Conservation (phyloP, 2,329 filamentous ascomycete species). For the Penicillium sp. region DNA sequence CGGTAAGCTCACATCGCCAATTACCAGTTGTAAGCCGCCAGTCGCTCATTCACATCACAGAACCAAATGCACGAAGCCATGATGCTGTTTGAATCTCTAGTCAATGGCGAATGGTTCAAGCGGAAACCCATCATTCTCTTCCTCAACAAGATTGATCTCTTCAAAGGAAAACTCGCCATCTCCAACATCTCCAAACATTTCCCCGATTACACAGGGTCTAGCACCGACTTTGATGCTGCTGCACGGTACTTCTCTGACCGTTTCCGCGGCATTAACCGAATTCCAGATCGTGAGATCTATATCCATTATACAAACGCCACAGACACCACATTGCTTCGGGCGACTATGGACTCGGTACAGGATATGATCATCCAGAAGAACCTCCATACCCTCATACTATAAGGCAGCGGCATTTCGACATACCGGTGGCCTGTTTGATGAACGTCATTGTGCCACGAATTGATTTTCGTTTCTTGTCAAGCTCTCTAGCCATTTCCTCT, state of each 20-base stretch:
- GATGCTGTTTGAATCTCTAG: conserved; percentile 83
- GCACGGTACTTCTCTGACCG: conserved; percentile 81
- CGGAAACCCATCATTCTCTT: conserved; percentile 80
- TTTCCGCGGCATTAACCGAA: conserved; percentile 72
- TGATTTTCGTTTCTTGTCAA: conserved; percentile 19
- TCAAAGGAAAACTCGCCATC: conserved; percentile 69
- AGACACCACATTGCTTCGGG: conserved; percentile 73
- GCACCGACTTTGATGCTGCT: conserved; percentile 69
- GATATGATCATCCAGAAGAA: conserved; percentile 87
- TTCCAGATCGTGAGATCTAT: conserved; percentile 56
- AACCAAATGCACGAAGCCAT: conserved; percentile 90
- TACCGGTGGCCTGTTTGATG: conserved; percentile 18
- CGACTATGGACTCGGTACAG: conserved; percentile 81
- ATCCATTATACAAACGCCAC: conserved; percentile 60
- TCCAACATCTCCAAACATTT: conserved; percentile 74
- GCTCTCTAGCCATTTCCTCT: conserved; percentile 18
- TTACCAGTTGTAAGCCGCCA: not conserved
- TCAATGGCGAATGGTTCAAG: conserved; percentile 83
- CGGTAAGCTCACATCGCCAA: conserved; percentile 58
- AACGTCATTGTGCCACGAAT: conserved; percentile 21
- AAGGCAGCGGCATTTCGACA: conserved; percentile 17
- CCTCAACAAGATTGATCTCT: conserved; percentile 84
- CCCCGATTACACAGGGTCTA: conserved; percentile 72
- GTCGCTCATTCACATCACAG: conserved; percentile 41
- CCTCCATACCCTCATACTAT: conserved; percentile 74